Evolutionary conservation across 805 yeast genomes (phyloP).

Genomic region (Candida dendrica): DNA sequence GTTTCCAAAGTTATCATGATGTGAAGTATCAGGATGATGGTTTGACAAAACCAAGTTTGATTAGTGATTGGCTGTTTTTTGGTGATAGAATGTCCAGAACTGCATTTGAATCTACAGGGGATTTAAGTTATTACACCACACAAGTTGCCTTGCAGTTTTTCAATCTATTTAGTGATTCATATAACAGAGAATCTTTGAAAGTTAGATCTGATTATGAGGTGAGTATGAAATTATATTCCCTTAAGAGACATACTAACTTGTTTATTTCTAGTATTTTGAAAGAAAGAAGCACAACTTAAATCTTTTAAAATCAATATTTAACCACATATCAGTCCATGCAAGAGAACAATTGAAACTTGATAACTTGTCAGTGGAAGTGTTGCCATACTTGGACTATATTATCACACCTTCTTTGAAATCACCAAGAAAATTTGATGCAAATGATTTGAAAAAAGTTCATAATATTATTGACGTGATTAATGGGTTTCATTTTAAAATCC

Average conservation of each 20-base stretch:
- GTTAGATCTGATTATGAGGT: conserved; percentile 23
- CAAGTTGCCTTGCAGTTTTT: conserved; percentile 56
- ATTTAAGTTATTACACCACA: conserved; percentile 46
- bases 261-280: conserved; percentile 11
- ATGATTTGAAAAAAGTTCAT: conserved; percentile 21
- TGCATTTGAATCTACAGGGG: conserved; percentile 36
- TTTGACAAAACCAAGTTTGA: conserved; percentile 46
- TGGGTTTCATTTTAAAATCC: conserved; percentile 33
- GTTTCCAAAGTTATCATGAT: conserved; percentile 59
- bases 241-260: not conserved
- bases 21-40: conserved; percentile 60
- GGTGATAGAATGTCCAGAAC: conserved; percentile 49
- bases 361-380: conserved; percentile 20
- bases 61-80: conserved; percentile 74
- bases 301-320: conserved; percentile 6
- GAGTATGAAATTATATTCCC: not conserved
- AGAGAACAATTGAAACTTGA: conserved; percentile 7
- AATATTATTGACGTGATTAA: conserved; percentile 31
- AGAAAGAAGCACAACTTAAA: conserved; percentile 9
- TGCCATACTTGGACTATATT: conserved; percentile 29
- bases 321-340: conserved; percentile 8
- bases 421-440: conserved; percentile 16
- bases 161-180: conserved; percentile 55
- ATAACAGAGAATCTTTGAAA: conserved; percentile 28
- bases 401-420: conserved; percentile 20